A percentile compares a stretch with the other conserved stretches of the same genome.
Evolutionary conservation across 2,329 filamentous ascomycete genomes (phyloP).

Genomic region (Calonectria naviculata): DNA sequence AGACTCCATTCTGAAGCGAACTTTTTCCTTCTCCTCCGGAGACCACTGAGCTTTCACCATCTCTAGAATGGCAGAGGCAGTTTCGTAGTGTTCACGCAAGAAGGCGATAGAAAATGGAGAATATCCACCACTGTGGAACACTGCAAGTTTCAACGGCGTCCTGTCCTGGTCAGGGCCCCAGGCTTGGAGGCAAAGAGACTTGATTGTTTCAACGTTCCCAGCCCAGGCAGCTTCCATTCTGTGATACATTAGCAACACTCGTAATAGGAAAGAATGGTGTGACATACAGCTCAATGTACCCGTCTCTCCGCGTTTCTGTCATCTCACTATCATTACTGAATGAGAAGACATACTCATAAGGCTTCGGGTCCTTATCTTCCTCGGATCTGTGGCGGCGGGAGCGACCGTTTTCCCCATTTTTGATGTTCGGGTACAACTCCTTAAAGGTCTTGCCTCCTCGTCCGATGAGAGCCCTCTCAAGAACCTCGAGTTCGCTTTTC

Average conservation of each 20-base stretch:
- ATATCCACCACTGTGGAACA: conserved; percentile 61
- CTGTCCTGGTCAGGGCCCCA: conserved; percentile 67
- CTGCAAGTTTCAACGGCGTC: conserved; percentile 72
- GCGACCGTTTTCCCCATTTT: conserved; percentile 30
- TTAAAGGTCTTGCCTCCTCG: conserved; percentile 75
- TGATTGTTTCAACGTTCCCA: conserved; percentile 75
- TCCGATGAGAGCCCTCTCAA: conserved; percentile 56
- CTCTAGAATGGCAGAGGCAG: conserved; percentile 75
- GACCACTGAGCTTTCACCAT: conserved; percentile 78
- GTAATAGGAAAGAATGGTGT: neutral
- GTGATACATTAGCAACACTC: conserved; percentile 19
- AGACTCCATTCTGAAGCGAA: conserved; percentile 59
- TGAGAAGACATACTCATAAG: conserved; percentile 61
- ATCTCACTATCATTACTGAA: conserved; percentile 66
- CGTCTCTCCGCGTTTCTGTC: conserved; percentile 64
- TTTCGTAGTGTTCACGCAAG: conserved; percentile 70
- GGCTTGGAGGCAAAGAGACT: conserved; percentile 68
- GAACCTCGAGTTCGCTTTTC: conserved; percentile 20
- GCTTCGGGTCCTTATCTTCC: conserved; percentile 36
- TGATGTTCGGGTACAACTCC: conserved; percentile 70
- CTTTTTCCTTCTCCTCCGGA: conserved; percentile 62
- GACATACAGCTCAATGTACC: conserved; percentile 73
- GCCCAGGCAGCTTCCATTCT: conserved; percentile 80
- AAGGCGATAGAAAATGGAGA: conserved; percentile 77
- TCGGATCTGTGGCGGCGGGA: neutral